phyloP scores from a whole-genome alignment of 140 eudicot species.

The Cichorium intybus region DNA sequence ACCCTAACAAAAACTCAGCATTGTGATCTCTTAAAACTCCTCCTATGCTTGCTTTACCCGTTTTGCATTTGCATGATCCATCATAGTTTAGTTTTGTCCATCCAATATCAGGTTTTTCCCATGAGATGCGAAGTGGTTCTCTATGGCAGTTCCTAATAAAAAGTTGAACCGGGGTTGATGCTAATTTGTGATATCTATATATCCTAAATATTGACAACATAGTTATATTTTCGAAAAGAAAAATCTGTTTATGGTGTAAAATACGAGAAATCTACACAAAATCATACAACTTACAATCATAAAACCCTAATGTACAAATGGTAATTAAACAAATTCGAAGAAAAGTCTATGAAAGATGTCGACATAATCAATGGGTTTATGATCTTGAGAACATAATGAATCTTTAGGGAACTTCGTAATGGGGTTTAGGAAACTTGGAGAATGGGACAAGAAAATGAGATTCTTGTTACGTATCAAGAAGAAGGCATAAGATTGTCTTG shows the following conservation, averaged over 20 bases:
- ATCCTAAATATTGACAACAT: constrained; percentile 34
- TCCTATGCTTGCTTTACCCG: constrained; percentile 81
- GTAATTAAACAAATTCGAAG: neutral
- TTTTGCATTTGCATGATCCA: constrained; percentile 76
- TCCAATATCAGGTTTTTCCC: constrained; percentile 72
- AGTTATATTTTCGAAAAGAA: neutral
- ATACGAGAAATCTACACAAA: neutral
- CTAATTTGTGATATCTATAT: constrained; percentile 9
- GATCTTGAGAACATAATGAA: constrained; percentile 17
- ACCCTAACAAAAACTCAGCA: constrained; percentile 71
- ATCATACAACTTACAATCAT: constrained; percentile 11
- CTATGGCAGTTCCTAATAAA: constrained; percentile 41
- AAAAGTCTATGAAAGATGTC: neutral
- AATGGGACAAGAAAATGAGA: constrained; percentile 35
- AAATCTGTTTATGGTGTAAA: neutral
- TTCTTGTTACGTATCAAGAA: constrained; percentile 29
- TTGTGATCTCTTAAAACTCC: constrained; percentile 75
- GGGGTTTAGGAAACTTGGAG: constrained; percentile 23
- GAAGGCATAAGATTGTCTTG: constrained; percentile 11
- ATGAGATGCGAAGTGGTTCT: constrained; percentile 50
- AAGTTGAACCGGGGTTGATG: constrained; percentile 34
- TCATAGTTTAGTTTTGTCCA: constrained; percentile 89
- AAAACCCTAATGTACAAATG: neutral
- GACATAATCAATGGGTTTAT: neutral
- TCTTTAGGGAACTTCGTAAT: constrained; percentile 12